Evolutionary conservation across 164 flowering plant species (phyloP), one percentile per base, ranked within the genome.

Genomic region (Chimonanthus praecox): DNA sequence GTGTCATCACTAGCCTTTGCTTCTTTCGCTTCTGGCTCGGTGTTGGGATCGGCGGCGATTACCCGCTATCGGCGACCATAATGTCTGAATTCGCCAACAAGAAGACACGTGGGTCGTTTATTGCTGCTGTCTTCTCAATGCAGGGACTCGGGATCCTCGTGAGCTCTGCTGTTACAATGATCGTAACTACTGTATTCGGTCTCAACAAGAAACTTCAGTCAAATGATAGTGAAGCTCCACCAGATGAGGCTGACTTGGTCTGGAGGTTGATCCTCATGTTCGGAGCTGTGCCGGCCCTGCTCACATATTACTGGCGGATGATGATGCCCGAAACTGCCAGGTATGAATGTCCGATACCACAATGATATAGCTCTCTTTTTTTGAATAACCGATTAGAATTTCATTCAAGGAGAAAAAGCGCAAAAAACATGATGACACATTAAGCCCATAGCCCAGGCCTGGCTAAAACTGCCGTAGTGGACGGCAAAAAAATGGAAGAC

Each of bases 281-380:
- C 16, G 83, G 83, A 0, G 76, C 78, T 1, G 4, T 81, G 7
- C 83, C 83, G 49, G 80, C 83, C 0, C 67, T 61, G 6, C 7
- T 81, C 60, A 81, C 83, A 1, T 78, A 50, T 44, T 81, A 81
- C 58, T 90, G 94, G 94, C 86, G 94, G 3, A 85, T 88, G 88
- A 74, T 72, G 84, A 88, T 90, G 94, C 94, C 94, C 0, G 94
- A 90, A 81, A 87, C 94, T 60, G 88, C 94, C 49, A 78, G 94
- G 91, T 90, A 72, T 43, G 70, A 11, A 54, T 10, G 33, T 33
- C 33, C 33, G 33, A 33, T 33, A 33, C 33, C 33, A 33, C 33
- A 33, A 33, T 33, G 33, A 33, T 33, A 33, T 33, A 33, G 33
- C 33, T 33, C 33, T 33, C 0, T 33, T 33, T 33, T 33, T 33